Conservation (phyloP, 176 grass and related monocot genomes). For the Themeda triandra region DNA sequence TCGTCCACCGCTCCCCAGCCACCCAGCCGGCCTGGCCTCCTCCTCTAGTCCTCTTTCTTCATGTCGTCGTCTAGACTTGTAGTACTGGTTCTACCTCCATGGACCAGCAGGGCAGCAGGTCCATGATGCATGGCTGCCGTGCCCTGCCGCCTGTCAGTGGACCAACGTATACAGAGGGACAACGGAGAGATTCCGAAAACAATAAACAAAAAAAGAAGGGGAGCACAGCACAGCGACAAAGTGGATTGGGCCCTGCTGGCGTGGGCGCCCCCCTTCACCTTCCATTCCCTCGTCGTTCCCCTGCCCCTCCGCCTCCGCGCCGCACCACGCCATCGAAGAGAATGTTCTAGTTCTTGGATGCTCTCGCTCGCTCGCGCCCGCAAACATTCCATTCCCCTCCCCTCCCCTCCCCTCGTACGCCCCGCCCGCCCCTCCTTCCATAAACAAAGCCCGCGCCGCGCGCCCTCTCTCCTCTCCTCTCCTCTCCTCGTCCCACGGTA, state of each 20-base stretch:
- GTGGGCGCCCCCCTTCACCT: neutral
- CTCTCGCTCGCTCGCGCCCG: neutral
- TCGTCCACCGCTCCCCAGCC: too few species aligned
- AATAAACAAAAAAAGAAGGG: too few species aligned
- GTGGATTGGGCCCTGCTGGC: neutral
- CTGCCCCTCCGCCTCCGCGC: neutral
- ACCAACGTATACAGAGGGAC: too few species aligned
- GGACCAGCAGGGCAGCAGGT: too few species aligned
- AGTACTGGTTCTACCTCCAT: too few species aligned
- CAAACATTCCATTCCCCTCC: too few species aligned
- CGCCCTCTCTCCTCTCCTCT: neutral
- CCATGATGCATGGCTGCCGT: too few species aligned
- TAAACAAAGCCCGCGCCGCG: constrained; percentile 5
- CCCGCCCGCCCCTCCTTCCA: neutral
- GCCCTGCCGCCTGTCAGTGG: too few species aligned
- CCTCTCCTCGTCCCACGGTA: neutral
- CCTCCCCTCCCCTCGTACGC: constrained; percentile 11
- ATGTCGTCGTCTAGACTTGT: too few species aligned
- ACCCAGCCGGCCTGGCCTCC: too few species aligned
- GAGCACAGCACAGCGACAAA: neutral
- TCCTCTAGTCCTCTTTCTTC: too few species aligned
- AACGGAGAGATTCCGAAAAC: too few species aligned
- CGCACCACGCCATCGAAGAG: constrained; percentile 1
- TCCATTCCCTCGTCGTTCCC: neutral
- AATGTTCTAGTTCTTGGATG: constrained; percentile 46